Evolutionary conservation across 352 stramenopile genomes (phyloP).

Genomic region (Pythium brachiatum): DNA sequence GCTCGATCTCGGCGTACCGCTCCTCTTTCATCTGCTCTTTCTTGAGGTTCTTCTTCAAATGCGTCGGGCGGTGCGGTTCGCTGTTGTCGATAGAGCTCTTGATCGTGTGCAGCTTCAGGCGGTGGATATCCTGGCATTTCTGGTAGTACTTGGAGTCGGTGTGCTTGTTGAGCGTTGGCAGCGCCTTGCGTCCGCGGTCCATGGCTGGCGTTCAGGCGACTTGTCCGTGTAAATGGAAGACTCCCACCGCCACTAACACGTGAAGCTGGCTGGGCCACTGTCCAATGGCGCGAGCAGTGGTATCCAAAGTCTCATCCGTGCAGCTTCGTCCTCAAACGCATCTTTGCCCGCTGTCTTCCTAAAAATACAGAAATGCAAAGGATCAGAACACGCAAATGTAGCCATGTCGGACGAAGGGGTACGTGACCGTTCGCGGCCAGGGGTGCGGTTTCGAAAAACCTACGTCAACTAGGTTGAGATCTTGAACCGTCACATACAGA

Average conservation of each 20-base stretch:
- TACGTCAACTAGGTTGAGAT: constrained; percentile 20
- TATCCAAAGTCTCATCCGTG: neutral
- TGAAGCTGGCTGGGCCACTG: neutral
- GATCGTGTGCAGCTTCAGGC: constrained; percentile 75
- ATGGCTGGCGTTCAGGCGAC: neutral
- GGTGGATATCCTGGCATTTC: constrained; percentile 82
- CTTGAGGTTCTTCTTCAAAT: constrained; percentile 95
- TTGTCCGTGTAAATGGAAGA: constrained; percentile 3
- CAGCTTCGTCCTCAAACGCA: constrained; percentile 1
- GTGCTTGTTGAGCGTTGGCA: constrained; percentile 87
- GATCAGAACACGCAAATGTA: constrained; percentile 20
- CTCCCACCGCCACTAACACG: neutral
- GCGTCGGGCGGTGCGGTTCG: constrained; percentile 87
- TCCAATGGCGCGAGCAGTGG: neutral
- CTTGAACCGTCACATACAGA: constrained; percentile 22
- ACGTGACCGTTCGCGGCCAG: constrained; percentile 11
- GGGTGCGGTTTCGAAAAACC: constrained; percentile 7
- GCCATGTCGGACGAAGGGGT: constrained; percentile 9
- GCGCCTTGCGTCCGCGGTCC: constrained; percentile 83
- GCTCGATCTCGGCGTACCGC: constrained; percentile 92
- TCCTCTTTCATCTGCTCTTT: constrained; percentile 97
- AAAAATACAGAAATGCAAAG: constrained; percentile 13
- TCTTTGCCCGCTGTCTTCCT: constrained; percentile 5
- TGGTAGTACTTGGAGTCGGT: constrained; percentile 87
- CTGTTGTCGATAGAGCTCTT: constrained; percentile 96